These are phyloP conservation scores for Elaphomyces granulatus DNA, from an alignment of 495 filamentous ascomycete genomes.

Conservation along the genomic window DNA sequence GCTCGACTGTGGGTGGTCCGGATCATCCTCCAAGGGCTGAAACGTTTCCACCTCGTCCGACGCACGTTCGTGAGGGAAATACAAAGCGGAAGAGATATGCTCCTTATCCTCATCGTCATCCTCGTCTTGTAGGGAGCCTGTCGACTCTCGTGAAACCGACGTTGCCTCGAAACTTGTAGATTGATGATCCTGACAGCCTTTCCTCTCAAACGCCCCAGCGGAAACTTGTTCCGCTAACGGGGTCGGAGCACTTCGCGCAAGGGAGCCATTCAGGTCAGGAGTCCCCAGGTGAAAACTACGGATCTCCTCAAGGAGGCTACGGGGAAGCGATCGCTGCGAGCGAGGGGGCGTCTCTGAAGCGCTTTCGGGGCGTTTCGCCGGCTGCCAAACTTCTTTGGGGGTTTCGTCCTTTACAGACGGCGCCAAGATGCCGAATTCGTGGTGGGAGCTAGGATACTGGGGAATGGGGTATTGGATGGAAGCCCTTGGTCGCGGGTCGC, in stretches of 20 bases:
- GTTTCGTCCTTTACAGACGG: conserved; percentile 74
- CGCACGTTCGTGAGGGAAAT: conserved; percentile 74
- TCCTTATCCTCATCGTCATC: conserved; percentile 85
- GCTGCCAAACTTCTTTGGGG: not conserved
- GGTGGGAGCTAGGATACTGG: conserved; percentile 11
- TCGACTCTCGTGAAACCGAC: no score
- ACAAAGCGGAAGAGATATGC: conserved; percentile 88
- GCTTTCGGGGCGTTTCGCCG: not conserved
- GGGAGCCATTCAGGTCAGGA: conserved; percentile 34
- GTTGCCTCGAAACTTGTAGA: no score
- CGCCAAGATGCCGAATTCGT: conserved; percentile 80
- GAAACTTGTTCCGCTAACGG: conserved; percentile 22
- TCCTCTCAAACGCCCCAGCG: conserved; percentile 5
- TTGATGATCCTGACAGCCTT: not conserved
- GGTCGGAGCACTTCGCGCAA: conserved; percentile 41
- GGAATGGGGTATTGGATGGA: not conserved
- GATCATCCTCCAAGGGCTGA: conserved; percentile 34
- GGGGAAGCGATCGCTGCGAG: conserved; percentile 19
- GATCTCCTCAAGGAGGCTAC: conserved; percentile 47
- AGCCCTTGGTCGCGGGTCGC: not conserved
- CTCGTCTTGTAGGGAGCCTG: conserved; percentile 38
- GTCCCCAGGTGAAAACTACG: conserved; percentile 45
- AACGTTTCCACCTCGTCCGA: conserved; percentile 22
- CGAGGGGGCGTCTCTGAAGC: conserved; percentile 2
- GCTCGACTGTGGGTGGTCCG: conserved; percentile 21